Percentiles rank a stretch among this genome's conserved stretches.
These are phyloP conservation scores for Talaromyces piceae DNA, from an alignment of 2,329 filamentous ascomycete species.

Conservation along the genomic window DNA sequence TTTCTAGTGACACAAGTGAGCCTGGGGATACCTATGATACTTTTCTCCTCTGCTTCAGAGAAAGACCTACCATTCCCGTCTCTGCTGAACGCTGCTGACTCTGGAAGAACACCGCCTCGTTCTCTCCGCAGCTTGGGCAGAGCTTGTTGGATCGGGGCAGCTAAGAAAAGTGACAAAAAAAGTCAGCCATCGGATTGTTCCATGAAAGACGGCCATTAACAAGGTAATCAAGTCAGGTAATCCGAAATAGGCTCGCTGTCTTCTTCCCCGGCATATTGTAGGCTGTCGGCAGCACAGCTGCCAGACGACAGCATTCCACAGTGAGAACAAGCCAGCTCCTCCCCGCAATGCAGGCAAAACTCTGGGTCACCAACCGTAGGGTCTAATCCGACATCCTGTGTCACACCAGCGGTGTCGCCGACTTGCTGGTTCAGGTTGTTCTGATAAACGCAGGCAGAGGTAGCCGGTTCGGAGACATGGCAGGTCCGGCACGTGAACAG, in stretches of 20 bases:
- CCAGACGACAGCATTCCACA: slow-evolving; percentile 38
- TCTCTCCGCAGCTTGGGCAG: slow-evolving; percentile 77
- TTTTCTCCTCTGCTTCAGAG: neutral
- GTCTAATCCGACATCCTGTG: slow-evolving; percentile 93
- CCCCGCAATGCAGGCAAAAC: slow-evolving; percentile 53
- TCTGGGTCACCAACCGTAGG: slow-evolving; percentile 80
- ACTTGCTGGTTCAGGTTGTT: slow-evolving; percentile 87
- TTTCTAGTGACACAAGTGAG: slow-evolving; percentile 52
- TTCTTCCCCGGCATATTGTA: slow-evolving; percentile 14
- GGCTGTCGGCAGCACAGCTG: neutral
- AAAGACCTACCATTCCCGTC: slow-evolving; percentile 82
- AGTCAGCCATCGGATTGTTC: slow-evolving; percentile 16
- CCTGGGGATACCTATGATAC: no score
- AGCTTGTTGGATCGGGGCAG: slow-evolving; percentile 81
- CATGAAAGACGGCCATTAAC: slow-evolving; percentile 5
- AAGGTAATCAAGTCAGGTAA: slow-evolving; percentile 9
- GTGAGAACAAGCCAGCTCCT: slow-evolving; percentile 47
- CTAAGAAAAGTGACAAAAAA: slow-evolving; percentile 42
- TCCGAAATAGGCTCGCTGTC: slow-evolving; percentile 3
- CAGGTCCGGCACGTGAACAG: slow-evolving; percentile 96
- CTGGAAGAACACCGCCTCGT: slow-evolving; percentile 96
- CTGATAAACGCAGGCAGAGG: slow-evolving; percentile 87
- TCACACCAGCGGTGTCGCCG: slow-evolving; percentile 93
- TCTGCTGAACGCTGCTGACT: slow-evolving; percentile 94
- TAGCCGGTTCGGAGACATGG: slow-evolving; percentile 79